A percentile compares a stretch with the other conserved stretches of the same genome.
These are phyloP conservation scores for Penicillium cataractarum DNA, from an alignment of 495 filamentous ascomycete species.

Conservation along the genomic window DNA sequence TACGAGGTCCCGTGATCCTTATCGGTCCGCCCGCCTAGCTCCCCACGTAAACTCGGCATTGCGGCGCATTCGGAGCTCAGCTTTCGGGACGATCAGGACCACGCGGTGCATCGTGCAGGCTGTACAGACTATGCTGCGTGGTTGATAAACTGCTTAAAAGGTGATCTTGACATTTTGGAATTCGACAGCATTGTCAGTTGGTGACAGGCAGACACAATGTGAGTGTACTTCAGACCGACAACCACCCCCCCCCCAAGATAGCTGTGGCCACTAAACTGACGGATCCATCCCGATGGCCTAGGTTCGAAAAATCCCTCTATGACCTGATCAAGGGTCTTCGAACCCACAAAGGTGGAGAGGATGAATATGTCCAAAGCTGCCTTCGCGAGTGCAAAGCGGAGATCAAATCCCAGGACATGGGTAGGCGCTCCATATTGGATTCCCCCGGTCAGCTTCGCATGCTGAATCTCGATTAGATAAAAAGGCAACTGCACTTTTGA, in stretches of 20 bases:
- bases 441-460: slow-evolving; percentile 6
- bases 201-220: slow-evolving; percentile 13
- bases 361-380: slow-evolving; percentile 87
- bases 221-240: not conserved
- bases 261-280: not conserved
- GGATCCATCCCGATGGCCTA: slow-evolving; percentile 35
- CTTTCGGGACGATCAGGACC: not conserved
- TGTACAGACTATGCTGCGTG: slow-evolving; percentile 1
- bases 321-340: slow-evolving; percentile 96
- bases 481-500: slow-evolving; percentile 93
- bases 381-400: slow-evolving; percentile 93
- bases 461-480: slow-evolving; percentile 64
- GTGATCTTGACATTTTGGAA: not conserved
- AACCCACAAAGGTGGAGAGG: slow-evolving; percentile 90
- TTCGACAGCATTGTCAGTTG: not conserved
- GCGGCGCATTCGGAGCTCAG: slow-evolving; percentile 6
- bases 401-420: slow-evolving; percentile 89
- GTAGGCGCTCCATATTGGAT: slow-evolving; percentile 42
- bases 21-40: slow-evolving; percentile 17
- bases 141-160: not conserved
- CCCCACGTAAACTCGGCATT: slow-evolving; percentile 14
- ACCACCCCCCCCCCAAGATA: not conserved
- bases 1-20: slow-evolving; percentile 32
- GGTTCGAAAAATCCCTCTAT: slow-evolving; percentile 99
- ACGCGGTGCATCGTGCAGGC: not conserved